These are phyloP conservation scores for Volvox carteri DNA, from an alignment of 163 green algal genomes.

Conservation along the genomic window DNA sequence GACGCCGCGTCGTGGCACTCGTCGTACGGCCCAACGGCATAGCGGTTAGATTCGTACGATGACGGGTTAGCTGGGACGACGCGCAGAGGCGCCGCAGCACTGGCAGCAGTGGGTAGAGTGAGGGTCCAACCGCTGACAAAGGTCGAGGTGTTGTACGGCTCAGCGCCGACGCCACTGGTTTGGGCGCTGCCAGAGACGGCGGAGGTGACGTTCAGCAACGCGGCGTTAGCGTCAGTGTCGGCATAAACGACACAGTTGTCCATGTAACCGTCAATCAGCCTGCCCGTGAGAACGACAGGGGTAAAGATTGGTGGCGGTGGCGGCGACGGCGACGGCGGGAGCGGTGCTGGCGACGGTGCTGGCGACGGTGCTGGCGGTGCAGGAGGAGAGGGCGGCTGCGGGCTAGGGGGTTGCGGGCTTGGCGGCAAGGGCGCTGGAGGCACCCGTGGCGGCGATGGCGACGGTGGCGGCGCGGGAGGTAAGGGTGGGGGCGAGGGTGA, in stretches of 20 bases:
- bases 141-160: slow-evolving; percentile 34
- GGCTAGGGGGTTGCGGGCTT: not conserved
- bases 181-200: too few relatives aligned
- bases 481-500: not conserved
- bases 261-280: slow-evolving; percentile 27
- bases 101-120: not conserved
- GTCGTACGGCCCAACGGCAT: slow-evolving; percentile 1
- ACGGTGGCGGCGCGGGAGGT: not conserved
- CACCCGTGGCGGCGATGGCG: not conserved
- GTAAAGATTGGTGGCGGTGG: slow-evolving; percentile 5
- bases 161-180: too few relatives aligned
- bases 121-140: slow-evolving; percentile 40
- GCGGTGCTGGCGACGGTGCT: not conserved
- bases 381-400: not conserved
- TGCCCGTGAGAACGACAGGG: not conserved
- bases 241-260: slow-evolving; percentile 50
- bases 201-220: not conserved
- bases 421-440: not conserved
- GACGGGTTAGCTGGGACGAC: slow-evolving; percentile 19
- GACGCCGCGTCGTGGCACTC: slow-evolving; percentile 44
- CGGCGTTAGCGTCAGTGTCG: slow-evolving; percentile 21
- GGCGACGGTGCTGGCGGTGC: not conserved
- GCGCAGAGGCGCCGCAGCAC: slow-evolving; percentile 8
- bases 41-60: slow-evolving; percentile 22
- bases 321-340: not conserved